phyloP scores from a whole-genome alignment of 768 basidiomycete genomes.

The Suillus subaureus region DNA sequence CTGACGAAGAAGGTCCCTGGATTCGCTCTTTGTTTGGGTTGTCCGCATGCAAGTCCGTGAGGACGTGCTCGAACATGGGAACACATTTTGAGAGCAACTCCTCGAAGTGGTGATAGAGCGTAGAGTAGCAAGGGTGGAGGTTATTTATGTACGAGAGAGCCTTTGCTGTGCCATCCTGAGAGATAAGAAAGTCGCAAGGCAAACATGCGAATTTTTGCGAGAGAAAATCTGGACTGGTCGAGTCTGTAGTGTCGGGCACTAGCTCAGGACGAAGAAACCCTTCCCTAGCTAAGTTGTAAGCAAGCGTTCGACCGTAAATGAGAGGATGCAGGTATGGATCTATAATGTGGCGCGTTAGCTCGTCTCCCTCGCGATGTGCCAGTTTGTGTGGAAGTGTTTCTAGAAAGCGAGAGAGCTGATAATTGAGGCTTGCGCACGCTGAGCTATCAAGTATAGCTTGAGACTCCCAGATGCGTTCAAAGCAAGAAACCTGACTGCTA shows the following conservation, averaged over 20 bases:
- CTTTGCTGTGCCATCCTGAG: conserved; percentile 28
- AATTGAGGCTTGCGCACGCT: conserved; percentile 20
- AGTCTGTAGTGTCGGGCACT: conserved; percentile 22
- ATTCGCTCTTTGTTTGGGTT: conserved; percentile 49
- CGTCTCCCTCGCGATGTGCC: conserved; percentile 18
- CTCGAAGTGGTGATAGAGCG: conserved; percentile 37
- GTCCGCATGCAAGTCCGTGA: conserved; percentile 54
- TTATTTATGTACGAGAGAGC: conserved; percentile 59
- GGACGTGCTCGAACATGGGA: conserved; percentile 53
- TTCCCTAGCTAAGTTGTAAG: conserved; percentile 27
- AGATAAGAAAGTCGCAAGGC: conserved; percentile 46
- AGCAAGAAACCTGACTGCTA: conserved; percentile 54
- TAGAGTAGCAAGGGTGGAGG: conserved; percentile 38
- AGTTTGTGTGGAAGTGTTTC: conserved; percentile 7
- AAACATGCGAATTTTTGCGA: conserved; percentile 43
- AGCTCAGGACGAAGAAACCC: conserved; percentile 27
- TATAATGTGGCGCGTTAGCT: conserved; percentile 33
- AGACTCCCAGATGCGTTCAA: conserved; percentile 57
- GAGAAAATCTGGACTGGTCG: conserved; percentile 41
- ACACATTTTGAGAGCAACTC: conserved; percentile 38
- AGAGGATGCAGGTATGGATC: conserved; percentile 44
- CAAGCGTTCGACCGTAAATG: conserved; percentile 43
- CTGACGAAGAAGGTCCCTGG: conserved; percentile 42
- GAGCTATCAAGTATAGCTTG: conserved; percentile 24
- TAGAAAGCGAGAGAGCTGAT: conserved; percentile 26